Conservation (phyloP, 768 basidiomycete species). For the Mycena latifolia region DNA sequence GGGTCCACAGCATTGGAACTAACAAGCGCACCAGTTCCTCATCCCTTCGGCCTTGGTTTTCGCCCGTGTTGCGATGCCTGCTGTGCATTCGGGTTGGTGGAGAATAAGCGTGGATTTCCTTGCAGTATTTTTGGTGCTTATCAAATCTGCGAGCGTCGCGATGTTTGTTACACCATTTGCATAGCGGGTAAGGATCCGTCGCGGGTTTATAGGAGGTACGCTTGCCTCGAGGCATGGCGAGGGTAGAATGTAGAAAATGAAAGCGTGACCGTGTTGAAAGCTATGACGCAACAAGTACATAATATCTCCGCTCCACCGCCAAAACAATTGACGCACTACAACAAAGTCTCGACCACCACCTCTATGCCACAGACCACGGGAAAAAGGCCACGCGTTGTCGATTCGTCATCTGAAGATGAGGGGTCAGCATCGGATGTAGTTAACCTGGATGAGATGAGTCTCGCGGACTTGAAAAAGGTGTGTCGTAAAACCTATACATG, state of each 20-base stretch:
- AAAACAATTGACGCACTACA: no score
- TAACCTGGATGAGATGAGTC: background rate
- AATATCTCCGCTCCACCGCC: background rate
- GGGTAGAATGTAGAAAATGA: background rate
- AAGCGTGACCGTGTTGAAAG: no score
- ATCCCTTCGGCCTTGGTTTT: background rate
- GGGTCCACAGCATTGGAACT: no score
- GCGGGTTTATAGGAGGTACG: background rate
- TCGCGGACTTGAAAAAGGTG: background rate
- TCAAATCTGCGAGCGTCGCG: background rate
- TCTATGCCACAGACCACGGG: background rate
- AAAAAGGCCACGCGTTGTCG: no score
- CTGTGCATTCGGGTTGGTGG: background rate
- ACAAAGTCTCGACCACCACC: background rate
- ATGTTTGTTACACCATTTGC: background rate
- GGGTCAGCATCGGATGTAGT: no score
- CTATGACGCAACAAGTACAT: constrained; percentile 1
- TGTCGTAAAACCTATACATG: no score
- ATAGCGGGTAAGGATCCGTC: background rate
- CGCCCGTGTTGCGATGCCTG: background rate
- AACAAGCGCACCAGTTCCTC: no score
- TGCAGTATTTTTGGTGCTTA: background rate
- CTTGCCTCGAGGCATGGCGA: background rate
- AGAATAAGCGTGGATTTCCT: background rate
- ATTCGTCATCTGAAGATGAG: no score